Conservation (phyloP, 352 stramenopile species). For the Aphanomyces stellatus region DNA sequence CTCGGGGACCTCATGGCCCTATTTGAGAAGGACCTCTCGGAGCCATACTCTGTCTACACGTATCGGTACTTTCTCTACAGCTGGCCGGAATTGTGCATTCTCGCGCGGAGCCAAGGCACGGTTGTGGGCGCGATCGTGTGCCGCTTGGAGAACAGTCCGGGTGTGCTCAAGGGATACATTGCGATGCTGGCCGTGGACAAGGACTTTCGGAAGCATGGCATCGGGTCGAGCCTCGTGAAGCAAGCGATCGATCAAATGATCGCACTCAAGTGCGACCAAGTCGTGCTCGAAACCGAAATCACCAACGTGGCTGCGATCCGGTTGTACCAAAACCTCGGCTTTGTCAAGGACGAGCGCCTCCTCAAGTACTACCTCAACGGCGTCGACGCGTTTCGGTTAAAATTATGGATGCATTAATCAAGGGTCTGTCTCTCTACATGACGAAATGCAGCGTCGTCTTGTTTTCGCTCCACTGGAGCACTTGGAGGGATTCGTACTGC, state of each 20-base stretch:
- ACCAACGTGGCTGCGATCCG: conserved; percentile 86
- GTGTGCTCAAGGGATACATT: conserved; percentile 75
- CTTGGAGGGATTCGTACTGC: conserved; percentile 88
- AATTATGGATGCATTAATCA: conserved; percentile 77
- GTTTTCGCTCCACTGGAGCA: conserved; percentile 70
- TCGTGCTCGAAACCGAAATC: conserved; percentile 92
- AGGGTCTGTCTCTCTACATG: conserved; percentile 1
- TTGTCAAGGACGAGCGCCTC: conserved; percentile 88
- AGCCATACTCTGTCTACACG: conserved; percentile 95
- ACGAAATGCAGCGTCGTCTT: conserved; percentile 77
- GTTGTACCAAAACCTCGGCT: conserved; percentile 92
- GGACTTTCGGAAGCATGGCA: conserved; percentile 81
- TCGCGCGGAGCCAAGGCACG: conserved; percentile 75
- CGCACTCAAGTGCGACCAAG: conserved; percentile 66
- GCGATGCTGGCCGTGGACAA: conserved; percentile 93
- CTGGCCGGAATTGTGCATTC: conserved; percentile 88
- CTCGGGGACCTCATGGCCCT: conserved; percentile 88
- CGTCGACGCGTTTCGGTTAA: conserved; percentile 90
- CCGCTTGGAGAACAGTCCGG: conserved; percentile 69
- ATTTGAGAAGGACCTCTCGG: conserved; percentile 91
- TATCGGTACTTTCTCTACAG: conserved; percentile 96
- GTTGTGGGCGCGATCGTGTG: conserved; percentile 90
- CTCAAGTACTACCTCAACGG: conserved; percentile 95
- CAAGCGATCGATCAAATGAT: conserved; percentile 87
- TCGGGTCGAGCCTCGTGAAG: conserved; percentile 82